Base-by-base conservation (phyloP, 164 flowering plant species). In the Tinospora cordifolia region DNA sequence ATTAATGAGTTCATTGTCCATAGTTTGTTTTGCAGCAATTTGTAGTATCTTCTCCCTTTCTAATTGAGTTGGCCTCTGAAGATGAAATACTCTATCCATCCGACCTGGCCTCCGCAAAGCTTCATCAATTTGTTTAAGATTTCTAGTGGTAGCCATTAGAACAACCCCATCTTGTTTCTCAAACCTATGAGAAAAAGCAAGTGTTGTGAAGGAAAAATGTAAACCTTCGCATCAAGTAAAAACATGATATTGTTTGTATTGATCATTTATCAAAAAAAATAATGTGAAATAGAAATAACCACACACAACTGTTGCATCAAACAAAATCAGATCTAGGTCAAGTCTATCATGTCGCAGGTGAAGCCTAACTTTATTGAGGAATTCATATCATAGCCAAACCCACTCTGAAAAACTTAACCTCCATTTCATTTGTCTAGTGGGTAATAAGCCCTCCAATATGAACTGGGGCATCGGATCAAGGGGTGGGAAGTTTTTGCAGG, bases 141-240 rank as follows among this genome's bases (percentile, higher is more conserved):
- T 88, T 78, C 87, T 82, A 19, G 97, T 89, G 39, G 98, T 93
- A 68, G 98, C 97, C 91, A 93, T 90, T 80, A 93, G 78, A 71
- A 93, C 96, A 75, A 93, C 98, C 67, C 98, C 98, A 78, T 93
- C 98, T 82, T 93, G 98, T 71, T 93, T 93, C 82, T 91, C 93
- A 90, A 93, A 93, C 75, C 98, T 93, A 79, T 74, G 81, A 36
- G 71, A 69, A 68, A 6, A 39, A 38, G 22, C 15, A 30, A 1
- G 21, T 44, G 11, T 34, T 47, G 25, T 22, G 17, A 62, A 47
- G 15, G 44, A 62, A 27, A n/a, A 10, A 13, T 22, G 27, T 63
- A 14, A 67, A 38, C 22, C 21, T 25, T 54, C 25, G 4, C 24
- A 30, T 6, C 27, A 19, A 15, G 41, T 40, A 40, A 69, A 24